Base-by-base conservation (phyloP, 441 rosid species). In the Gossypium lobatum region DNA sequence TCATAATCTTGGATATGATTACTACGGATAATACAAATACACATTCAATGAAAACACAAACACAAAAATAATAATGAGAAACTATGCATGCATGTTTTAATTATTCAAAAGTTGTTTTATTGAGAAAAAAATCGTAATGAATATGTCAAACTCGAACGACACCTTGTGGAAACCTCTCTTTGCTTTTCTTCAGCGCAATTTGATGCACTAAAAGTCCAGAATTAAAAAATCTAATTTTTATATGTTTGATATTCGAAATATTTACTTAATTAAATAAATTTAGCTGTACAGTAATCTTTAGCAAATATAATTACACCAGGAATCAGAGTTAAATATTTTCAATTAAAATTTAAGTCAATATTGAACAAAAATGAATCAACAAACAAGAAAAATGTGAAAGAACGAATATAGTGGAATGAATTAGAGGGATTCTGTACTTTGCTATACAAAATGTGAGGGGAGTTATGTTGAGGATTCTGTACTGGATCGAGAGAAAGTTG, bases 381-480 rank as follows among this genome's bases (percentile, higher is more conserved):
- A 52, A 25, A 50, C 1, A 46, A 5, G 59, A 31, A 34, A 0
- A 2, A 5, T 54, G 2, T 54, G 2, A 37, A 37, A 7, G n/a
- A 57, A 25, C 16, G 8, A 61, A 28, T 61, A 13, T 0, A 16
- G 13, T 4, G 4, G 18, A 60, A 60, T 60, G n/a, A 17, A 25
- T 2, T 55, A n/a, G 7, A 16, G 46, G 46, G 26, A n/a, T 21
- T 67, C 6, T 48, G 10, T 26, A 7, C 10, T 70, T 71, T 13
- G 53, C 57, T 42, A 37, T 59, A 42, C 57, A 59, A 16, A 34
- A 5, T 20, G 9, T 34, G 39, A 34, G 39, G 9, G 21, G 53
- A 66, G 46, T 45, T 83, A 83, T 0, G 73, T 68, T 1, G 89
- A 88, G 9, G 88, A 81, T 1, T 42, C 75, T 0, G 89, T 82